These are phyloP conservation scores for Chaetomiaceae sp. DNA, from an alignment of 2,329 filamentous ascomycete genomes.

Conservation along the genomic window DNA sequence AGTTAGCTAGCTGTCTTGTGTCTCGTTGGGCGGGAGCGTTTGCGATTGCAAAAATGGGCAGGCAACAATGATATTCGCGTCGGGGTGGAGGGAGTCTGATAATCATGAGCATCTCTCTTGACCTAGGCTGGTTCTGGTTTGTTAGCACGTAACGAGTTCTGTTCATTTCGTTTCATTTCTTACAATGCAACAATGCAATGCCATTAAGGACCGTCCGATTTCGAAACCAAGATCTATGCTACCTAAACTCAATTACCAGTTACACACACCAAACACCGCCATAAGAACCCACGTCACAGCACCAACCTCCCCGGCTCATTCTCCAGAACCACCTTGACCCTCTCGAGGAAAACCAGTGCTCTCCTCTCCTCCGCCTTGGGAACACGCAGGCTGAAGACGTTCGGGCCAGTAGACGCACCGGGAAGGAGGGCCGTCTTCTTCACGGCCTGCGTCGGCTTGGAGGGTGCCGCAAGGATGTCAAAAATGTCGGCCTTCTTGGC, in stretches of 20 bases:
- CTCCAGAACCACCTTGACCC: conserved; percentile 79
- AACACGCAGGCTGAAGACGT: conserved; percentile 78
- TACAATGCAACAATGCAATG: background rate
- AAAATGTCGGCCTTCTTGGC: conserved; percentile 69
- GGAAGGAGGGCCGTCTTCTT: conserved; percentile 36
- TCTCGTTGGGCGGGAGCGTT: background rate
- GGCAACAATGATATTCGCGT: background rate
- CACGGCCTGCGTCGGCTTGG: conserved; percentile 15
- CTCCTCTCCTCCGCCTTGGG: conserved; percentile 75
- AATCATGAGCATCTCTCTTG: too few species aligned
- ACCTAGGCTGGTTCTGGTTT: too few species aligned
- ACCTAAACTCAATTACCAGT: conserved; percentile 1
- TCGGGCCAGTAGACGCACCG: conserved; percentile 53
- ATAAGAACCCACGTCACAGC: conserved; percentile 39
- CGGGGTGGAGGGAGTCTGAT: background rate
- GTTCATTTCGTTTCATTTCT: too few species aligned
- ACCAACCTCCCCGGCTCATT: conserved; percentile 73
- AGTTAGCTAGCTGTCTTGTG: too few species aligned
- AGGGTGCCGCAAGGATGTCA: conserved; percentile 62
- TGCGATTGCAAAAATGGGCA: background rate
- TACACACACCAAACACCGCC: conserved; percentile 6
- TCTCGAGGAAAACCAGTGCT: conserved; percentile 75
- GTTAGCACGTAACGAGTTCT: background rate
- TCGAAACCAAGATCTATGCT: conserved; percentile 3
- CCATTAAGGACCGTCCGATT: background rate